These are phyloP conservation scores for Tetrapisispora nanseiensis DNA, from an alignment of 805 yeast species.

Conservation along the genomic window DNA sequence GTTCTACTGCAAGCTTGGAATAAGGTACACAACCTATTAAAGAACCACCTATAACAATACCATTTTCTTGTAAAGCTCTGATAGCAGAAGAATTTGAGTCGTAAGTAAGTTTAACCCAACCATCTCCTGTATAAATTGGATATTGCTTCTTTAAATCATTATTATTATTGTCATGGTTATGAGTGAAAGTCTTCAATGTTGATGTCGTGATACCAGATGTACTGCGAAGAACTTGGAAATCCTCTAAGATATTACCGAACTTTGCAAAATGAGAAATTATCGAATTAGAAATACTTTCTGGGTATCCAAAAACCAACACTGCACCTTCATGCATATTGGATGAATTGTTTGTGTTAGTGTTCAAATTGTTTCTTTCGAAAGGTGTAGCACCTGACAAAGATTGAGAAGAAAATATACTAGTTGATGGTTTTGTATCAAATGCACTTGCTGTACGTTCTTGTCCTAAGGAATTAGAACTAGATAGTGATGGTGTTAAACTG, in stretches of 20 bases:
- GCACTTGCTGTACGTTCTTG: constrained; percentile 6
- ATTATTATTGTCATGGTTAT: background rate
- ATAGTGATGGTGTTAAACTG: constrained; percentile 1
- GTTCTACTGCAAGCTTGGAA: constrained; percentile 49
- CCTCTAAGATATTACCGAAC: constrained; percentile 73
- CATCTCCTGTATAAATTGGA: constrained; percentile 76
- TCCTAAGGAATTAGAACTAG: background rate
- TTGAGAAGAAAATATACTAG: background rate
- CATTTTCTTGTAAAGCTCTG: constrained; percentile 80
- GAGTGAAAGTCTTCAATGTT: constrained; percentile 15
- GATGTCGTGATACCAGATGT: constrained; percentile 26
- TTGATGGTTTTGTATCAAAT: constrained; percentile 11
- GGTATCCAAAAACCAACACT: constrained; percentile 81
- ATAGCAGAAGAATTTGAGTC: constrained; percentile 64
- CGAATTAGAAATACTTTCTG: constrained; percentile 58
- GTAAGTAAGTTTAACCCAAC: constrained; percentile 88
- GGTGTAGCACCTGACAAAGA: constrained; percentile 11
- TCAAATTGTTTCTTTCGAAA: background rate
- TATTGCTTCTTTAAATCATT: constrained; percentile 23
- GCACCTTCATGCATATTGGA: constrained; percentile 40
- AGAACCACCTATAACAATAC: constrained; percentile 56
- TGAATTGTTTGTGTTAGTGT: constrained; percentile 1
- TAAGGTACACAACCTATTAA: constrained; percentile 64
- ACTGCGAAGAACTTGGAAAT: constrained; percentile 42
- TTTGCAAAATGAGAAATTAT: constrained; percentile 66